Base-by-base conservation (phyloP, 306 rosid genomes). In the Ormosia emarginata region DNA sequence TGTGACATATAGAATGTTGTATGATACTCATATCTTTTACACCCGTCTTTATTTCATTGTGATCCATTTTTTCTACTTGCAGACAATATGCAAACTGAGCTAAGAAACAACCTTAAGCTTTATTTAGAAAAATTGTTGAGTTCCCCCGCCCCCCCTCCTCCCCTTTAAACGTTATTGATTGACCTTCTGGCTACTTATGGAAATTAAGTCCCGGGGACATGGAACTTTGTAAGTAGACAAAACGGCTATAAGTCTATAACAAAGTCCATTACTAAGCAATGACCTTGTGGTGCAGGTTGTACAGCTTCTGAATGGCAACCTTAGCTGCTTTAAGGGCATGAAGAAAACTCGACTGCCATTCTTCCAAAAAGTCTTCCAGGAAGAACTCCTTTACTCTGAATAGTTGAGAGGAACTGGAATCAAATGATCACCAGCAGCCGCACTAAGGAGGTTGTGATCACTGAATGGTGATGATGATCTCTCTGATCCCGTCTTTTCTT, bases 301-400 rank as follows among this genome's bases (percentile, higher is more conserved):
- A 3, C 91, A 85, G 79, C 88, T 96, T 80, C 77, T 96, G 82
- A 86, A 71, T 52, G 99, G 97, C 8, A 90, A 96, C 85, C 89
- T 96, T 47, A 85, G 91, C 84, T 83, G 86, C 89, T 83, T 94
- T 39, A 96, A 88, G 92, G 57, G 83, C 84, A 77, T 89, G 88
- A 92, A 89, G 90, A 93, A 91, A 79, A 79, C 74, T 66, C 79
- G 87, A 74, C 8, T 89, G 44, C 85, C 92, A 13, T 87, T 90
- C 57, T 89, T 88, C 59, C 82, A 89, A n/a, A 93, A 79, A 82
- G 92, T 89, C 15, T 88, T 94, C 36, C 77, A 67, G 2, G 92
- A 90, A 78, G 97, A 91, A 84, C 84, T 91, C 47, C 30, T 75
- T 56, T 84, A 87, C 79, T 82, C 82, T 40, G 92, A 86, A 36